These are phyloP conservation scores for Diaporthe eres DNA, from an alignment of 2,329 filamentous ascomycete genomes.

Conservation along the genomic window DNA sequence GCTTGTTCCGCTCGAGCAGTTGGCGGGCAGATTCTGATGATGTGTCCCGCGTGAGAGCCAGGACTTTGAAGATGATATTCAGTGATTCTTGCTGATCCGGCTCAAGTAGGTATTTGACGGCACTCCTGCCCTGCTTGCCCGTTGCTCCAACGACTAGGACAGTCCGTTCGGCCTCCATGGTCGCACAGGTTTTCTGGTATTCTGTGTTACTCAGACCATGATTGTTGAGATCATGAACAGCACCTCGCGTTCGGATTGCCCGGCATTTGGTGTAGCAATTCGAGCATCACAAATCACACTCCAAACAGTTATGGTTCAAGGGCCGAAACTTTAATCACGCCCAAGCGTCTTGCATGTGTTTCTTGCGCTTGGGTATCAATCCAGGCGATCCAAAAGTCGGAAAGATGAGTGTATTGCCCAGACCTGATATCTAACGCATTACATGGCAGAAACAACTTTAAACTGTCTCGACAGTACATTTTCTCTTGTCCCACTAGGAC, in stretches of 20 bases:
- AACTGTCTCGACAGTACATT: no score
- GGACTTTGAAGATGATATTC: background rate
- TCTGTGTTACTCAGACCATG: rapidly evolving
- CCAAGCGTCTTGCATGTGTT: no score
- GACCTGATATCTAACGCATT: no score
- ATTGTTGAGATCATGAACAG: background rate
- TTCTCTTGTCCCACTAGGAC: no score
- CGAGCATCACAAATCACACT: background rate
- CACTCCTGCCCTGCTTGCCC: conserved; percentile 4
- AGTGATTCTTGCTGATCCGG: background rate
- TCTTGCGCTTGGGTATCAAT: no score
- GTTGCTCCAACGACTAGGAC: conserved; percentile 9
- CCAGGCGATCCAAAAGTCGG: no score
- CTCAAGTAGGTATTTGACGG: background rate
- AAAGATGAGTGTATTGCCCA: no score
- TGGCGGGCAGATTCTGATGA: background rate
- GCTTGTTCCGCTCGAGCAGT: background rate
- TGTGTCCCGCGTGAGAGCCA: background rate
- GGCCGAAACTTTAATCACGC: conserved; percentile 3
- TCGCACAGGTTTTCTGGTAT: no score
- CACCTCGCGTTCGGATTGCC: background rate
- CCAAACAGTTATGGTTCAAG: background rate
- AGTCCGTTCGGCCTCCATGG: background rate
- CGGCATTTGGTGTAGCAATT: background rate
- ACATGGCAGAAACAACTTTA: no score